Percentiles rank a stretch among this genome's conserved stretches.
phyloP scores from a whole-genome alignment of 176 grass and related monocot genomes.

The Oryza officinalis region DNA sequence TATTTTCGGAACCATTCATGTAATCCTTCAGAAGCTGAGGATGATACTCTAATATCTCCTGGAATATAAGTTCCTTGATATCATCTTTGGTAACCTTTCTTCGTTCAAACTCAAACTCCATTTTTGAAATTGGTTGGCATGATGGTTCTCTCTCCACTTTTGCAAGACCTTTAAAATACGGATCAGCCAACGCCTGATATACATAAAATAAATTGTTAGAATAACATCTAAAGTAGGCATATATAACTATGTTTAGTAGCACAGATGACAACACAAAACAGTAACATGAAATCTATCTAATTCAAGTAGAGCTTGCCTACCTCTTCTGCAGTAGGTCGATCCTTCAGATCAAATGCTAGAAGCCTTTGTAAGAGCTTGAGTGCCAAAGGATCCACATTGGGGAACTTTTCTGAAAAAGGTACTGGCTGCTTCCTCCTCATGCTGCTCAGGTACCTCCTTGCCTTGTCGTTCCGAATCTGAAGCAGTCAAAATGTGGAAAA shows the following conservation, averaged over 20 bases:
- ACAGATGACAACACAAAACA: constrained; percentile 8
- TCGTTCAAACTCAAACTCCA: constrained; percentile 96
- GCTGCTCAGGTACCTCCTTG: constrained; percentile 74
- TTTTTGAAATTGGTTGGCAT: constrained; percentile 82
- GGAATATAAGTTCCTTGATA: constrained; percentile 89
- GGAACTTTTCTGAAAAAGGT: constrained; percentile 83
- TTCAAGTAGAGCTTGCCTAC: constrained; percentile 37
- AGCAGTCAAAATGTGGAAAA: not conserved
- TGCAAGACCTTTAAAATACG: constrained; percentile 83
- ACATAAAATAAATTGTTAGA: constrained; percentile 36
- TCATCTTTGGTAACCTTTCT: constrained; percentile 88
- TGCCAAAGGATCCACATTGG: constrained; percentile 77
- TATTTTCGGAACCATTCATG: constrained; percentile 55
- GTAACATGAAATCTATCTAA: constrained; percentile 16
- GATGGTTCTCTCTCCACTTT: constrained; percentile 90
- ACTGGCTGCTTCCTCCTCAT: constrained; percentile 84
- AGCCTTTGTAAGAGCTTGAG: constrained; percentile 86
- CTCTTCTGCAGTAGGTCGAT: constrained; percentile 91
- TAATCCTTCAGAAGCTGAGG: constrained; percentile 83
- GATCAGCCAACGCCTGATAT: constrained; percentile 76
- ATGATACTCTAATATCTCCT: constrained; percentile 93
- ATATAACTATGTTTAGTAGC: constrained; percentile 10
- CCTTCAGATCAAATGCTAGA: constrained; percentile 96
- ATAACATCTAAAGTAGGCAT: not conserved
- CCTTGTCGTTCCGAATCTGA: constrained; percentile 95